Base-by-base conservation (phyloP, 345 rosid species). In the Angophora floribunda region DNA sequence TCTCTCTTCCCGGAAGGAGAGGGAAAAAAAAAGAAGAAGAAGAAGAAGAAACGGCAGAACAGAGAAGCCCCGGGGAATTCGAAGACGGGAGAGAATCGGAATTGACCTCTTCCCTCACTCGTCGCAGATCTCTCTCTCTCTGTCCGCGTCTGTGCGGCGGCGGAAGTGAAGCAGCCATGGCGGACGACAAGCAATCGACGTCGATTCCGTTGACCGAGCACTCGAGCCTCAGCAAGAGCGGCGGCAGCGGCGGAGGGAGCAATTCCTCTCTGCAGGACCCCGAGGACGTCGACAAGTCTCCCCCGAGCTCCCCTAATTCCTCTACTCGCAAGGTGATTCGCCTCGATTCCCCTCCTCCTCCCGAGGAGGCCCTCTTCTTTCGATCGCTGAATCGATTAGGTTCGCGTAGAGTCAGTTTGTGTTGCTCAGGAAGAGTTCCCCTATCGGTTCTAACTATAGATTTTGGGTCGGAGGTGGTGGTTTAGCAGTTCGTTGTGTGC, bases 281-380 rank as follows among this genome's bases (percentile, higher is more conserved):
- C 19, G 96, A 95, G 51, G 95, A 95, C 86, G 52, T 87, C 84
- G 93, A 92, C 7, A 95, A 94, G 89, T 93, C 97, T 86, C 92
- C 96, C 75, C 98, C 98, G 51, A 89, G 90, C 86, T 94, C 95
- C 53, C 97, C 96, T 36, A 94, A 92, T 91, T 95, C 99, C 88
- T 95, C 98, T 45, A 94, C 98, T 91, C 94, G 97, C 92, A 94
- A 95, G 97, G 99, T 96, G 49, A 16, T 15, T 30, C 28, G 22
- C 41, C 50, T 11, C 53, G n/a, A 28, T 30, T 30, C n/a, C 14
- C 52, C 32, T 36, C 22, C 21, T 19, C 52, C 32, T 36, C 22
- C 21, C 45, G 14, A 13, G 50, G 22, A 19, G 3, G 85, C 47
- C 51, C 16, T 17, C 30, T 50, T 87, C 22, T 16, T 19, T 52